A percentile compares a stretch with the other conserved stretches of the same genome.
These are phyloP conservation scores for Begonia loranthoides DNA, from an alignment of 306 rosid species.

Conservation along the genomic window DNA sequence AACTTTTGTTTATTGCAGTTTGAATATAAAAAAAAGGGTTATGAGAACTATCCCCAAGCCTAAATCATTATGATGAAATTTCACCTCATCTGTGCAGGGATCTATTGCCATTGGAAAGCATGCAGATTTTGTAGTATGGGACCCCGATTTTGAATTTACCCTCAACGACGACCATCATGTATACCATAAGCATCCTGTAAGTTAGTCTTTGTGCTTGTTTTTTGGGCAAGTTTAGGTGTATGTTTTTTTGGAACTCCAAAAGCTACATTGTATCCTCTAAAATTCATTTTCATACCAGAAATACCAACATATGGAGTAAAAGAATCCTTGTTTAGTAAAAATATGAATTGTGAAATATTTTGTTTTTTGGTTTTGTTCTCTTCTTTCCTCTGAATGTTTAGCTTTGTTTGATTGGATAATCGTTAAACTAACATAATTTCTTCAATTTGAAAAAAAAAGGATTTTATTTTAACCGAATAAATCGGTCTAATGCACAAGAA, in stretches of 20 bases:
- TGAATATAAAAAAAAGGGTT: background rate
- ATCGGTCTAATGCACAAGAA: background rate
- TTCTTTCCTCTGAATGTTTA: too few species aligned
- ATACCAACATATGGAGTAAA: too few species aligned
- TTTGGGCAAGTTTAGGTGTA: background rate
- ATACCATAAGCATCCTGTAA: constrained; percentile 57
- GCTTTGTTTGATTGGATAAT: too few species aligned
- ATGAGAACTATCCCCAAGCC: too few species aligned
- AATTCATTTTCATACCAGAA: background rate
- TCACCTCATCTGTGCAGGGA: constrained; percentile 32
- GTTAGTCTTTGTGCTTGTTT: constrained; percentile 7
- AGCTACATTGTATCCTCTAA: background rate
- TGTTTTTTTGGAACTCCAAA: background rate
- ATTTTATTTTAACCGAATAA: background rate
- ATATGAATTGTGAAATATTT: background rate
- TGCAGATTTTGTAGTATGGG: constrained; percentile 89
- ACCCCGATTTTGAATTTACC: constrained; percentile 66
- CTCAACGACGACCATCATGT: constrained; percentile 43
- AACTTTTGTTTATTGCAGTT: background rate
- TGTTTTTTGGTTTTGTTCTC: background rate
- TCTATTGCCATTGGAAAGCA: constrained; percentile 56
- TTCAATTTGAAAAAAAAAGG: too few species aligned
- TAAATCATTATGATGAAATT: background rate
- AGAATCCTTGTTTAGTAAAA: background rate
- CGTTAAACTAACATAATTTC: too few species aligned